phyloP scores from a whole-genome alignment of 139 green algal species.

The Trebouxia sp. region DNA sequence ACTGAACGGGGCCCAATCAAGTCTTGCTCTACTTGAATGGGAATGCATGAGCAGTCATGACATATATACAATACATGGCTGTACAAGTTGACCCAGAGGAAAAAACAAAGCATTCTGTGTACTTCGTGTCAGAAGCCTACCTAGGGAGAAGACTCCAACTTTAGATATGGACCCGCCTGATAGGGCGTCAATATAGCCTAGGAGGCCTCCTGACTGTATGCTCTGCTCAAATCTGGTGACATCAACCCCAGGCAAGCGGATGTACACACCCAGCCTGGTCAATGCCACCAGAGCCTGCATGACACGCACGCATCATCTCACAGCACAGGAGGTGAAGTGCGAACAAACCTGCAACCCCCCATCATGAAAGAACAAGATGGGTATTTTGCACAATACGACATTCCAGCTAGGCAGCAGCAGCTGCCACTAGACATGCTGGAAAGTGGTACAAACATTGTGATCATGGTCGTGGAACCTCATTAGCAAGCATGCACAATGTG shows the following conservation, averaged over 20 bases:
- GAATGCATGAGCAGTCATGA: too few relatives aligned
- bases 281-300: conserved; percentile 77
- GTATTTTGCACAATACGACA: too few relatives aligned
- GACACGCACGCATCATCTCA: too few relatives aligned
- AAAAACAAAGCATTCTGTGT: background rate
- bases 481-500: too few relatives aligned
- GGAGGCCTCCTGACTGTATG: conserved; percentile 72
- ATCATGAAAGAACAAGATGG: background rate
- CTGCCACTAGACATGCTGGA: too few relatives aligned
- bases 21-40: too few relatives aligned
- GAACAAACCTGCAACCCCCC: background rate
- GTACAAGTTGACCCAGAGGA: background rate
- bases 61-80: too few relatives aligned
- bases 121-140: background rate
- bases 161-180: conserved; percentile 74
- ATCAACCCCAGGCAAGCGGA: conserved; percentile 91
- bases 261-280: conserved; percentile 91
- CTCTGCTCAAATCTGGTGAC: conserved; percentile 78
- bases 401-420: too few relatives aligned
- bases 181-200: conserved; percentile 95
- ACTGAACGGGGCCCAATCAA: too few relatives aligned
- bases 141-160: conserved; percentile 97
- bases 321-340: background rate
- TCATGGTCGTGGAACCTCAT: too few relatives aligned
- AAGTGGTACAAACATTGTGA: too few relatives aligned